Base-by-base conservation (phyloP, 805 yeast species). In the Ascoidea rubescens region DNA sequence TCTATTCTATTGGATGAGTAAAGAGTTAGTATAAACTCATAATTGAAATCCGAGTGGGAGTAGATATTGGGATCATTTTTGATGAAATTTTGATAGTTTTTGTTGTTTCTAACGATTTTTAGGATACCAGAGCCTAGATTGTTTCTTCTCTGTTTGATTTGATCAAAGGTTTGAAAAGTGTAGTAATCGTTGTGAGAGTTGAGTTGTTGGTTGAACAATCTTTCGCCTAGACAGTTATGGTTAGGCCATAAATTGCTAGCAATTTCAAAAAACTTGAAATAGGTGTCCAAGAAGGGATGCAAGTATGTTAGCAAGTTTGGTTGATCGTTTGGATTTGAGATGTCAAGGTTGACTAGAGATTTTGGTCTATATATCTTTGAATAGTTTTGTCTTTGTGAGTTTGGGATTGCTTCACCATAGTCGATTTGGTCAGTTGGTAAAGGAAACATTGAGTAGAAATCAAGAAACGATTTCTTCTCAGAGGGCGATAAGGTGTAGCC, bases 1-100 rank as follows among this genome's bases (percentile, higher is more conserved):
- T 80, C 82, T 10, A 71, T 63, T 47, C 80, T 65, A 59, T 79
- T 79, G n/a, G 62, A 59, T 31, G 78, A 70, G 55, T 73, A 78
- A 14, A 79, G 56, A 10, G 77, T 62, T 45, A 78, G 72, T 31
- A 75, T 64, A 54, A 75, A 77, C 5, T 56, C 53, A 7, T 54
- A 54, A 31, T 32, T 51, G 31, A n/a, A 46, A 49, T 53, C 51
- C 69, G 64, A 45, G 60, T 54, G 14, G 59, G 52, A 43, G 55
- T 55, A 33, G 67, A 63, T 63, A 5, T 49, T 47, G 12, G 49
- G 49, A 32, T 51, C 53, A 37, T 51, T 48, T 12, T 51, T 54
- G 7, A 4, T 42, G 3, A 54, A 56, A 2, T 45, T 14, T 8
- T 52, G 50, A 53, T 55, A 61, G 7, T 54, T 53, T 2, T 53